phyloP scores from a whole-genome alignment of 73 alveolate genomes.

The Paramecium sexaurelia region DNA sequence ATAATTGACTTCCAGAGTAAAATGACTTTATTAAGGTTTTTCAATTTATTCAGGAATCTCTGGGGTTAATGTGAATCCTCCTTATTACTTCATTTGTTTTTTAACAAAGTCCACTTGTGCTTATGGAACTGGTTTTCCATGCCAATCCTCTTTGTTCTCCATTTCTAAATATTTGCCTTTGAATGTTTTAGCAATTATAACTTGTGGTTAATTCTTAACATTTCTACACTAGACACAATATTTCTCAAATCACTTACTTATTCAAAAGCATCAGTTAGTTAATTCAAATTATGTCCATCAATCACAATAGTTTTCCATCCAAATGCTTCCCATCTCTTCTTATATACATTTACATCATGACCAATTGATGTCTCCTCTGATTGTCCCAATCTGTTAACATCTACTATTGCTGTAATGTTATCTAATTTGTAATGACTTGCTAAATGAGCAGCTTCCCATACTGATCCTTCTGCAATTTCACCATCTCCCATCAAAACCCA shows the following conservation, averaged over 20 bases:
- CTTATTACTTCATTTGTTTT: not conserved
- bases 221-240: conserved; percentile 42
- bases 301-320: conserved; percentile 76
- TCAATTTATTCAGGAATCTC: not conserved
- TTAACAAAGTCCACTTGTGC: conserved; percentile 49
- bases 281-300: conserved; percentile 78
- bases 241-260: not conserved
- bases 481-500: conserved; percentile 80
- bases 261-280: conserved; percentile 72
- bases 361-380: conserved; percentile 75
- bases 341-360: conserved; percentile 71
- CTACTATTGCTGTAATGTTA: conserved; percentile 78
- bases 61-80: not conserved
- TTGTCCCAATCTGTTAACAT: conserved; percentile 83
- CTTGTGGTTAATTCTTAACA: conserved; percentile 67
- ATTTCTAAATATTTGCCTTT: conserved; percentile 77
- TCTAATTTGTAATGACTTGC: conserved; percentile 79
- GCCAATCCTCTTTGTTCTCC: conserved; percentile 76
- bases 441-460: conserved; percentile 86
- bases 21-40: not conserved
- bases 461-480: conserved; percentile 80
- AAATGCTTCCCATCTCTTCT: conserved; percentile 79
- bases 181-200: conserved; percentile 76
- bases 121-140: conserved; percentile 78
- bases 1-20: conserved; percentile 11